Conservation (phyloP, 306 rosid species). For the Citrullus colocynthis region DNA sequence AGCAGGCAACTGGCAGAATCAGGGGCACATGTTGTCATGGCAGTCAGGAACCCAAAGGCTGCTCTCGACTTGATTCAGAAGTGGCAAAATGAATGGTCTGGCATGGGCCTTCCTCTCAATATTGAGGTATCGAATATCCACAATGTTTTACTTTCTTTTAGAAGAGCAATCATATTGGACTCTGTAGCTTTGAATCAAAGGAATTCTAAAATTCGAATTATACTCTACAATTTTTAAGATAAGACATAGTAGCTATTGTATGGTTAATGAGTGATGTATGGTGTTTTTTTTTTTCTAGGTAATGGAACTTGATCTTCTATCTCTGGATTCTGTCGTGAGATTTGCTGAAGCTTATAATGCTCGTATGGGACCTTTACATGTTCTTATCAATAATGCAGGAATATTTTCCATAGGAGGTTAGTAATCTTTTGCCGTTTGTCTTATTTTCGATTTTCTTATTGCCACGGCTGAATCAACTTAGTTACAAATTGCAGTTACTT, state of each 20-base stretch:
- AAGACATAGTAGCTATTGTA: not conserved
- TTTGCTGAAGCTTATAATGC: constrained; percentile 85
- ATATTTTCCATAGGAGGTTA: constrained; percentile 93
- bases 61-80: constrained; percentile 74
- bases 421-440: constrained; percentile 1
- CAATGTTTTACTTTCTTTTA: not conserved
- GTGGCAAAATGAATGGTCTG: constrained; percentile 83
- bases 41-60: constrained; percentile 80
- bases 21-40: constrained; percentile 97
- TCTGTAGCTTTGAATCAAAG: not conserved
- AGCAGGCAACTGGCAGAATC: constrained; percentile 90
- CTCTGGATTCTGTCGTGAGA: constrained; percentile 78
- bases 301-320: constrained; percentile 86
- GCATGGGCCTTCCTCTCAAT: constrained; percentile 74
- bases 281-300: constrained; percentile 40
- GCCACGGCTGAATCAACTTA: not conserved
- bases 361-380: constrained; percentile 72
- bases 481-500: not conserved
- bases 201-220: not conserved
- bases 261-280: constrained; percentile 2
- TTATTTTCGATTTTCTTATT: not conserved
- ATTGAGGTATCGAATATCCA: constrained; percentile 46
- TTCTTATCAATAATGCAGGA: constrained; percentile 94
- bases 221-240: not conserved
- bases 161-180: not conserved